A percentile compares a stretch with the other conserved stretches of the same genome.
phyloP scores from a whole-genome alignment of 257 asterid genomes.

The Nicotiana knightiana region DNA sequence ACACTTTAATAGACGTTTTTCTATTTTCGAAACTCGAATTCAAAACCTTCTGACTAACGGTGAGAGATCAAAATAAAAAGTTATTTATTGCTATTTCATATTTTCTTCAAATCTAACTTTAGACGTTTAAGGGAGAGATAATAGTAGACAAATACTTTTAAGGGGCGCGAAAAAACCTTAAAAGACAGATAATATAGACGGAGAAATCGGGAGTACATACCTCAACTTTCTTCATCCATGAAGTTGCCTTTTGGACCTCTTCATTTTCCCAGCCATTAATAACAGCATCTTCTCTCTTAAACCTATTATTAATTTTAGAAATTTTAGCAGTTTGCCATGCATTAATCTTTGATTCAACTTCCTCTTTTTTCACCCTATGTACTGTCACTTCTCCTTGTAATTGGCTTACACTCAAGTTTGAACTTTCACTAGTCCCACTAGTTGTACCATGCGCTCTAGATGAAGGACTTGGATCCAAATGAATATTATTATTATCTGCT shows the following conservation, averaged over 20 bases:
- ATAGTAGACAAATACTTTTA: neutral
- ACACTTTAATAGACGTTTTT: too few relatives aligned
- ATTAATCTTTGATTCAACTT: constrained; percentile 70
- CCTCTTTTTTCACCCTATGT: constrained; percentile 77
- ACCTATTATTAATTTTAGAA: constrained; percentile 76
- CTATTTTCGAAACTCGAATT: too few relatives aligned
- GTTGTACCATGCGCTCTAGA: constrained; percentile 18
- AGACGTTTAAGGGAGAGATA: too few relatives aligned
- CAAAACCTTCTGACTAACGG: too few relatives aligned
- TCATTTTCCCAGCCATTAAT: constrained; percentile 83
- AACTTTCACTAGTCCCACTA: neutral
- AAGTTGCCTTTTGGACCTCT: constrained; percentile 72
- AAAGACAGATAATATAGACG: neutral
- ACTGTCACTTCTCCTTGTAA: constrained; percentile 32
- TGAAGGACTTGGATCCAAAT: constrained; percentile 23
- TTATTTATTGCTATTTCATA: too few relatives aligned
- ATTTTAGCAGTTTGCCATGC: constrained; percentile 92
- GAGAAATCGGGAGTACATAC: constrained; percentile 18
- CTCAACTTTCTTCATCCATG: constrained; percentile 97
- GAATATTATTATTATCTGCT: constrained; percentile 27
- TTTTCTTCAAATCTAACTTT: too few relatives aligned
- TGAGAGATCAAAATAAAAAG: too few relatives aligned
- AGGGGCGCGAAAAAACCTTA: neutral
- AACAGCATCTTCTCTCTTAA: constrained; percentile 78
- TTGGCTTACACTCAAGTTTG: neutral